Evolutionary conservation across 177 flowering plant genomes (phyloP), one percentile per base, ranked within the genome.

Genomic region (Vitis hybrid): DNA sequence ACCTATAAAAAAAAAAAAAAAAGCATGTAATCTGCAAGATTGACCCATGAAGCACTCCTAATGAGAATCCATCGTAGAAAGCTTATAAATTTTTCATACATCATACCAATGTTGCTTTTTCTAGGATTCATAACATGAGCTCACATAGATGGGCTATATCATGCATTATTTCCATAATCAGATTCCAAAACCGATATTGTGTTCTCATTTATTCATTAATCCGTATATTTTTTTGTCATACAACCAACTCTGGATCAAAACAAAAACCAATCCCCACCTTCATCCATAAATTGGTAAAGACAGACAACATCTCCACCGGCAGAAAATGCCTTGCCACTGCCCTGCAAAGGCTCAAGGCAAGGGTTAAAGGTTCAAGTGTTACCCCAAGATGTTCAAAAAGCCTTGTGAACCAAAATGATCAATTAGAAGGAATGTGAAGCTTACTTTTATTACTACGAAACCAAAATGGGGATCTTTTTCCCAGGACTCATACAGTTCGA

Each of bases 291-390:
- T 10, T 9, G 68, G 29, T 65, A 65, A 9, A 51, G 18, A 11
- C 13, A 11, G 15, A 78, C 80, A 62, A 81, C 69, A 69, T 81
- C 80, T 22, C 81, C 82, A 58, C 84, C 84, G 33, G 84, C 79
- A 58, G 74, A 78, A 67, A 78, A 81, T 55, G 82, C 81, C 70
- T 73, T 78, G 73, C 82, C 84, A 29, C 70, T 62, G 66, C 84
- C 84, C 84, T 81, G 71, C 62, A 73, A 61, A 33, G 12, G 57
- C 57, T 13, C 55, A 53, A 53, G 12, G 16, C 8, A 53, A 16
- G 15, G 16, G n/a, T 53, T 14, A 16, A 53, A 53, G 6, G 5
- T 53, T 53, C n/a, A 53, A 16, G 6, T 14, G n/a, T 15, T 53
- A 16, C 18, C 16, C 16, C 16, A 16, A 11, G 15, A 51, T 51